phyloP scores from a whole-genome alignment of 257 asterid species.

The Primulina huaijiensis region DNA sequence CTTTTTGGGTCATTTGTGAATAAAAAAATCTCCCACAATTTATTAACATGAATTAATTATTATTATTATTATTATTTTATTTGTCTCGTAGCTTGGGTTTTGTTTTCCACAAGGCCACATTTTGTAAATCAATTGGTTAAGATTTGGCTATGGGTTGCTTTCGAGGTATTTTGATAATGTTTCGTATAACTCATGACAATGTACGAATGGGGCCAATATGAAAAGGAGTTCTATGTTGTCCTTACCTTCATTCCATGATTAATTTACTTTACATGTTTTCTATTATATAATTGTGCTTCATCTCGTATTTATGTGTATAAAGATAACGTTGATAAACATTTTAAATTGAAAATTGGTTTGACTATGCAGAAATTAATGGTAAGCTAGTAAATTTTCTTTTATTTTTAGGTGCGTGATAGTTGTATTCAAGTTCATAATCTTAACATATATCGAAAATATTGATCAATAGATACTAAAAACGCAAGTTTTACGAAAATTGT shows the following conservation, averaged over 20 bases:
- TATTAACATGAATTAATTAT: too few relatives aligned
- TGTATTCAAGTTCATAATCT: too few relatives aligned
- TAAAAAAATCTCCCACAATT: too few relatives aligned
- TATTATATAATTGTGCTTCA: constrained; percentile 7
- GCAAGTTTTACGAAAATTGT: too few relatives aligned
- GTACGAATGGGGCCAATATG: not conserved
- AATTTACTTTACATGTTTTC: not conserved
- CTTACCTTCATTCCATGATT: constrained; percentile 21
- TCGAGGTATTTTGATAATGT: not conserved
- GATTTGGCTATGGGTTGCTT: constrained; percentile 6
- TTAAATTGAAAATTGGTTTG: too few relatives aligned
- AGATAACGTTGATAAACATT: too few relatives aligned
- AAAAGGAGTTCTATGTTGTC: constrained; percentile 1
- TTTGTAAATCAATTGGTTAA: not conserved
- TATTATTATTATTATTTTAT: too few relatives aligned
- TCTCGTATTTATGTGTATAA: constrained; percentile 14
- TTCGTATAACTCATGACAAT: not conserved
- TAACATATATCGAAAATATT: too few relatives aligned
- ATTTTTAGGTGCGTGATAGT: too few relatives aligned
- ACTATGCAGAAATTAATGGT: too few relatives aligned
- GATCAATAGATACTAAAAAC: too few relatives aligned
- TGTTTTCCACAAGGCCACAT: not conserved
- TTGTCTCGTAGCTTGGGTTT: not conserved
- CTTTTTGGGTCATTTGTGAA: not conserved
- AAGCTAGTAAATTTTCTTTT: too few relatives aligned